Conservation (phyloP, 352 stramenopile species). For the Phytophthora parvispora region DNA sequence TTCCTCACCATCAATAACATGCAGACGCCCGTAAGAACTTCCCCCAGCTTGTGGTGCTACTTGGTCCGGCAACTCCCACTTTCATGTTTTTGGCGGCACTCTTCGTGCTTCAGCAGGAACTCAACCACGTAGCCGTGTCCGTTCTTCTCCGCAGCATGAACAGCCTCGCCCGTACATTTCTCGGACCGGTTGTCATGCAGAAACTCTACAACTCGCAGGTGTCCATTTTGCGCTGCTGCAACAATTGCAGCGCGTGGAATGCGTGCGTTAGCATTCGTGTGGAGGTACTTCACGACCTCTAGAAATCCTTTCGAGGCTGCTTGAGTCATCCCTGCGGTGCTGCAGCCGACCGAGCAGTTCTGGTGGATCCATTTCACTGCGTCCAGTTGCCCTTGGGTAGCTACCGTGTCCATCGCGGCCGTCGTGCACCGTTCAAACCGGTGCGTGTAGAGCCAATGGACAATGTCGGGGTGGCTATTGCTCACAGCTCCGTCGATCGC, state of each 20-base stretch:
- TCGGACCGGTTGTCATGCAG: neutral
- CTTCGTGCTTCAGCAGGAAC: neutral
- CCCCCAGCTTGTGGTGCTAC: no score
- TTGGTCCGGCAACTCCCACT: no score
- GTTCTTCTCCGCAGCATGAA: neutral
- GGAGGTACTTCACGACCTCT: constrained; percentile 15
- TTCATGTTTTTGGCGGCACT: no score
- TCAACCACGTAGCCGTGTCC: neutral
- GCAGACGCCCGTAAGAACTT: no score
- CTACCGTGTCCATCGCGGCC: constrained; percentile 16
- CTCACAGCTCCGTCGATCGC: constrained; percentile 12
- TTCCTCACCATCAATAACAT: no score
- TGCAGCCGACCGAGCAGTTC: constrained; percentile 14
- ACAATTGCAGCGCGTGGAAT: neutral
- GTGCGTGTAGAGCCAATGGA: constrained; percentile 12
- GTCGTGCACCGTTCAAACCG: constrained; percentile 13
- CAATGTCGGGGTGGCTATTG: constrained; percentile 4
- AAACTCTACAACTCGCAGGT: neutral
- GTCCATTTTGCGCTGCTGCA: neutral
- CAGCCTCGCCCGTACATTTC: neutral
- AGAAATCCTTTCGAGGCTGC: constrained; percentile 9
- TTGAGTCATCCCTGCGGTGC: neutral
- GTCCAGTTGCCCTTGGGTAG: neutral
- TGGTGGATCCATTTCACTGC: constrained; percentile 10
- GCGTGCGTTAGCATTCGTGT: neutral